phyloP scores from a whole-genome alignment of 306 rosid genomes.

The Castanea crenata region DNA sequence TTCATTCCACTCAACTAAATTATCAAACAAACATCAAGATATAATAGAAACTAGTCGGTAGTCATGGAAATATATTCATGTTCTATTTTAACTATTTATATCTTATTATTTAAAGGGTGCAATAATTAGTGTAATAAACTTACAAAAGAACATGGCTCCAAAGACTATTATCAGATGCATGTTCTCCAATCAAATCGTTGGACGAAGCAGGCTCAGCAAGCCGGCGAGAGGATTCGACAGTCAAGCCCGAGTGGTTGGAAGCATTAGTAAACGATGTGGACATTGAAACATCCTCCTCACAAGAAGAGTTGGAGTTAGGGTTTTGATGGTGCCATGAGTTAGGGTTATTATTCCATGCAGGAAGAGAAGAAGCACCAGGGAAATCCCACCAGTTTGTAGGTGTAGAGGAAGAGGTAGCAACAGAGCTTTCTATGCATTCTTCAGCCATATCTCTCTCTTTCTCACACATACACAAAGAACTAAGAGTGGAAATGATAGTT shows the following conservation, averaged over 20 bases:
- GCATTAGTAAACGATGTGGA: conserved; percentile 81
- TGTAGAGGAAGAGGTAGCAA: conserved; percentile 50
- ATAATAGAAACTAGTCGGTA: conserved; percentile 11
- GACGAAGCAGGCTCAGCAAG: conserved; percentile 48
- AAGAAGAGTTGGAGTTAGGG: conserved; percentile 69
- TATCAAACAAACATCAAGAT: conserved; percentile 2
- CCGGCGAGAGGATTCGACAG: conserved; percentile 59
- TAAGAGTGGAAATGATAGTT: conserved; percentile 21
- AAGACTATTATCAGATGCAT: conserved; percentile 64
- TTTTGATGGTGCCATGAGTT: conserved; percentile 42
- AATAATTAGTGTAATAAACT: conserved; percentile 20
- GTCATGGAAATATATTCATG: neutral
- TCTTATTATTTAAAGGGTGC: neutral
- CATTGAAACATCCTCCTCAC: conserved; percentile 73
- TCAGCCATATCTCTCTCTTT: conserved; percentile 47
- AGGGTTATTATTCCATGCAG: conserved; percentile 53
- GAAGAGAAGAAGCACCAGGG: conserved; percentile 34
- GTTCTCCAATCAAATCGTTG: conserved; percentile 47
- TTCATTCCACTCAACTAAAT: conserved; percentile 19
- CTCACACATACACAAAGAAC: neutral
- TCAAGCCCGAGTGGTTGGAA: conserved; percentile 75
- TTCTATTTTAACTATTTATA: neutral
- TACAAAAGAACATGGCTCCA: conserved; percentile 85
- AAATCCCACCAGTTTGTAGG: conserved; percentile 81
- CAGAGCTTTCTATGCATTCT: conserved; percentile 59